Conservation (phyloP, 805 yeast species). For the Yarrowia deformans region DNA sequence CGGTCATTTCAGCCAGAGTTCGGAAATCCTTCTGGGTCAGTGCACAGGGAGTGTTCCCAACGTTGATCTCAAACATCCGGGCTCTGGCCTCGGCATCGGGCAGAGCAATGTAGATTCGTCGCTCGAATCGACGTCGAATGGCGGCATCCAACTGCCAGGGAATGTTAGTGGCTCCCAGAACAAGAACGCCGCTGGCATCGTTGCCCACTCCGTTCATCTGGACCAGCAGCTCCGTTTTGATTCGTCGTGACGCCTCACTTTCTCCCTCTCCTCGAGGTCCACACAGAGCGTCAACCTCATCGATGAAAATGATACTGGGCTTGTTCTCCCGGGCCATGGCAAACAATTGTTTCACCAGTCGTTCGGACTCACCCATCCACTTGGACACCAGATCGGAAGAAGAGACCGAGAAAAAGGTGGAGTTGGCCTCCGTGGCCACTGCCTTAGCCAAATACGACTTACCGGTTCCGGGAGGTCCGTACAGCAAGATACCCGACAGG, state of each 20-base stretch:
- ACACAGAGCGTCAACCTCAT: slow-evolving; percentile 97
- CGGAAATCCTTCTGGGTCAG: slow-evolving; percentile 76
- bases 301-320: slow-evolving; percentile 95
- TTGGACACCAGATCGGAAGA: slow-evolving; percentile 94
- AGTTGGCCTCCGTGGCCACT: slow-evolving; percentile 97
- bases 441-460: slow-evolving; percentile 97
- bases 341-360: slow-evolving; percentile 93
- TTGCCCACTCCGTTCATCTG: slow-evolving; percentile 99
- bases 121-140: slow-evolving; percentile 93
- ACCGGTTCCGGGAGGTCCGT: slow-evolving; percentile 98
- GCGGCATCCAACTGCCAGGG: slow-evolving; percentile 99
- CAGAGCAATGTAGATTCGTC: slow-evolving; percentile 90
- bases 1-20: slow-evolving; percentile 88
- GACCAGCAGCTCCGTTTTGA: slow-evolving; percentile 92
- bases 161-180: slow-evolving; percentile 95
- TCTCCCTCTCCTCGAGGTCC: slow-evolving; percentile 99
- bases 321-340: slow-evolving; percentile 95
- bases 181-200: slow-evolving; percentile 89
- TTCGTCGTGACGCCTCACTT: slow-evolving; percentile 93
- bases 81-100: slow-evolving; percentile 95
- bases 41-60: slow-evolving; percentile 87
- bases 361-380: slow-evolving; percentile 99
- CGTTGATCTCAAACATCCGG: slow-evolving; percentile 91
- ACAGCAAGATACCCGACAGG: slow-evolving; percentile 83
- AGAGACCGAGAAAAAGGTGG: slow-evolving; percentile 95